Percentiles rank a stretch among this genome's conserved stretches.
These are phyloP conservation scores for Brachypodium distachyon DNA, from an alignment of 202 grass and related monocot species.

Conservation along the genomic window DNA sequence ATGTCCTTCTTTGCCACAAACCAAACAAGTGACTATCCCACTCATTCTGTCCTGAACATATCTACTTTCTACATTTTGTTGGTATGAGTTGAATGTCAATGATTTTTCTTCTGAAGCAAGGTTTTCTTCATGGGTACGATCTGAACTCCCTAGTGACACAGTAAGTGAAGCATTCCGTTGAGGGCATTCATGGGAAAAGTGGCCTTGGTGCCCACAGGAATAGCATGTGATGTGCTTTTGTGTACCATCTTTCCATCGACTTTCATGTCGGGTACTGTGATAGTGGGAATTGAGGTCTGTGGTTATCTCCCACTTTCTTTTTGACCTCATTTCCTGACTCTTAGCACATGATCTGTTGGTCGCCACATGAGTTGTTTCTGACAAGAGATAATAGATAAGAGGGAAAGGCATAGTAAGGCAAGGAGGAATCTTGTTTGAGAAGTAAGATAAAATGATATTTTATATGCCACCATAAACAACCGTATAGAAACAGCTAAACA, in stretches of 20 bases:
- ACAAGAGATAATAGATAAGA: too few relatives aligned
- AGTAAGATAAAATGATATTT: neutral
- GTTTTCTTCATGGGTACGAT: neutral
- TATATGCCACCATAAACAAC: neutral
- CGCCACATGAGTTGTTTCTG: neutral
- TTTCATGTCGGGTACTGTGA: neutral
- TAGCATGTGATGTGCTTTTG: neutral
- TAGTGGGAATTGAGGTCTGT: neutral
- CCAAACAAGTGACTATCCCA: neutral
- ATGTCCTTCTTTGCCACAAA: neutral
- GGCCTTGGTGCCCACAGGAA: neutral
- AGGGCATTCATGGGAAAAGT: neutral
- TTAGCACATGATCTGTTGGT: neutral
- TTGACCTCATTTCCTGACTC: neutral
- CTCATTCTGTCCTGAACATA: neutral
- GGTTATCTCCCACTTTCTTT: neutral
- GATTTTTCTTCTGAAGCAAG: neutral
- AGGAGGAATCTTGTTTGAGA: neutral
- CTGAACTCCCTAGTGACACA: neutral
- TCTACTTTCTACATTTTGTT: neutral
- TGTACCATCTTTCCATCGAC: neutral
- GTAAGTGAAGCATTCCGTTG: neutral
- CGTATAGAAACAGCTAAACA: neutral
- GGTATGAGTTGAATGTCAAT: neutral
- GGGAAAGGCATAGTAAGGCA: too few relatives aligned